These are phyloP conservation scores for Furcasterigmium furcatum DNA, from an alignment of 2,329 filamentous ascomycete genomes.

Conservation along the genomic window DNA sequence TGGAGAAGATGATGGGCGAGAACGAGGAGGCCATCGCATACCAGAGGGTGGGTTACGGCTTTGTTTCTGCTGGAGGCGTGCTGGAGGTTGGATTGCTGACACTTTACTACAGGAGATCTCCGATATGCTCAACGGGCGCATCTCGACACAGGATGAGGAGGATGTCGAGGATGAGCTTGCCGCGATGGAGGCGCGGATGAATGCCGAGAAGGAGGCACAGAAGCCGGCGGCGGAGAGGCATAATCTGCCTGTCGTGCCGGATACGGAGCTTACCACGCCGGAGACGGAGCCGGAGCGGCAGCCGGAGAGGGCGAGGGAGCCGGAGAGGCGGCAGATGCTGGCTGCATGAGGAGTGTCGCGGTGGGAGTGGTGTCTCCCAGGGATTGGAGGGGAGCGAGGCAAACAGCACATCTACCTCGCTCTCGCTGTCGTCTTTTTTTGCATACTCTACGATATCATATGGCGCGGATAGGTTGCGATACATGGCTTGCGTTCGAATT, in stretches of 20 bases:
- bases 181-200: slow-evolving; percentile 56
- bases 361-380: background rate
- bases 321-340: slow-evolving; percentile 36
- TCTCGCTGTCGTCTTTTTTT: background rate
- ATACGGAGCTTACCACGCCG: slow-evolving; percentile 26
- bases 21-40: slow-evolving; percentile 88
- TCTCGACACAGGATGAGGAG: slow-evolving; percentile 94
- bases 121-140: slow-evolving; percentile 82
- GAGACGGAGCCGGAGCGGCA: slow-evolving; percentile 12
- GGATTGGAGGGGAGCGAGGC: no score
- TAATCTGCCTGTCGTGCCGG: slow-evolving; percentile 22
- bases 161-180: slow-evolving; percentile 96
- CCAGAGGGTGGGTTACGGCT: slow-evolving; percentile 63
- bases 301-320: slow-evolving; percentile 14
- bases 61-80: background rate
- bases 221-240: slow-evolving; percentile 2
- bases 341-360: slow-evolving; percentile 19
- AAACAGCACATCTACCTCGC: no score
- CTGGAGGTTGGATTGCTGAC: slow-evolving; percentile 6
- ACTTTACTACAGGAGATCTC: slow-evolving; percentile 70
- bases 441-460: background rate
- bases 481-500: no score
- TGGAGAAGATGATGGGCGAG: slow-evolving; percentile 94
- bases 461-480: no score
- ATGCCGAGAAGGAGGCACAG: slow-evolving; percentile 7